Evolutionary conservation across 805 yeast species (phyloP).

Genomic region (Ogataea nakhonphanomensis): DNA sequence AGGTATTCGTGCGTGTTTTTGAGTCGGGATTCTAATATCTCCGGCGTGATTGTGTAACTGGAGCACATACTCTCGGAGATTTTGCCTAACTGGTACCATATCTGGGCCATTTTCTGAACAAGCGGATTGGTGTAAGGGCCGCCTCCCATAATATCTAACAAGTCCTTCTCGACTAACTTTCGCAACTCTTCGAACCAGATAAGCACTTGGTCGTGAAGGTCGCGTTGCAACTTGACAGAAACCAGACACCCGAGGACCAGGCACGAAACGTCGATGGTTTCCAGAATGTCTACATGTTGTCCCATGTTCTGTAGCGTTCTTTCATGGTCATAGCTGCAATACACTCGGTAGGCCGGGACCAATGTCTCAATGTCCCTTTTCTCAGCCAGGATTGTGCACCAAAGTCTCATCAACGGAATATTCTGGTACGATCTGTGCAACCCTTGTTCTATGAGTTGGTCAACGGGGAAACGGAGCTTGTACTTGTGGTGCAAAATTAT

Average conservation of each 20-base stretch:
- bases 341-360: conserved; percentile 38
- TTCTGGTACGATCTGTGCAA: conserved; percentile 47
- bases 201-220: conserved; percentile 16
- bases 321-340: conserved; percentile 38
- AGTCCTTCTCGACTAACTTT: conserved; percentile 6
- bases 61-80: conserved; percentile 19
- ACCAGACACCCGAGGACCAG: conserved; percentile 17
- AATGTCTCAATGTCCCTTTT: conserved; percentile 22
- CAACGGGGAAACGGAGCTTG: conserved; percentile 21
- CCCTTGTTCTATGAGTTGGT: conserved; percentile 30
- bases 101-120: conserved; percentile 21
- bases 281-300: conserved; percentile 36
- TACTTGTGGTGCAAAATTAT: conserved; percentile 16
- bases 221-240: conserved; percentile 6
- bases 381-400: conserved; percentile 30
- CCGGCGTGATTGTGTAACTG: conserved; percentile 12
- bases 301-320: conserved; percentile 35
- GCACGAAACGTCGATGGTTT: conserved; percentile 23
- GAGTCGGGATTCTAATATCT: conserved; percentile 12
- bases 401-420: conserved; percentile 35
- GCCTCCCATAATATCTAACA: conserved; percentile 5
- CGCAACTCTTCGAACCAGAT: conserved; percentile 19
- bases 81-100: conserved; percentile 26
- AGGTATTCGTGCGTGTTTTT: conserved; percentile 7
- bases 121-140: conserved; percentile 21